Conservation (phyloP, 345 rosid genomes). For the Arabis alpina region DNA sequence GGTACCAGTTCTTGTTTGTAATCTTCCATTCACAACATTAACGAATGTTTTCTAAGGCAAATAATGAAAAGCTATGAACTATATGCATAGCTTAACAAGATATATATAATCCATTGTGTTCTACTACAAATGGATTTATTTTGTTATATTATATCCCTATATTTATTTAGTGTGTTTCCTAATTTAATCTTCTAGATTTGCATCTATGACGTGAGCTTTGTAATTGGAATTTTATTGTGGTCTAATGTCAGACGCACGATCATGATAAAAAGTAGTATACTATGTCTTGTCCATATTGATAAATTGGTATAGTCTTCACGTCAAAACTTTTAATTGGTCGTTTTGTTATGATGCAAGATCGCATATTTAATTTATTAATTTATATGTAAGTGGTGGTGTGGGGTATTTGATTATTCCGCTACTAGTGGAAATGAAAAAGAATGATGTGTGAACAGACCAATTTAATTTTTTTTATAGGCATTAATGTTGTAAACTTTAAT, state of each 20-base stretch:
- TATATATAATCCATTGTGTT: neutral
- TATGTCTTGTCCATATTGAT: constrained; percentile 17
- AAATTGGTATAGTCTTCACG: constrained; percentile 29
- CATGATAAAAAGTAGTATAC: constrained; percentile 12
- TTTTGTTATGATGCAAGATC: constrained; percentile 23
- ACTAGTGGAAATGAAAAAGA: constrained; percentile 31
- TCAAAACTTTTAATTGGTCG: constrained; percentile 34
- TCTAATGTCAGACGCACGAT: constrained; percentile 41
- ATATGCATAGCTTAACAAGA: neutral
- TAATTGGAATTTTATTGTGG: constrained; percentile 30
- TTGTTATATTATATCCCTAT: neutral
- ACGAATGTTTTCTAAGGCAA: constrained; percentile 1
- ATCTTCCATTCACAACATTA: constrained; percentile 14
- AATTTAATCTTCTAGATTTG: constrained; percentile 12
- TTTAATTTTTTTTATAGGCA: neutral
- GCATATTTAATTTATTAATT: constrained; percentile 15
- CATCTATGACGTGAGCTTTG: constrained; percentile 40
- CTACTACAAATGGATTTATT: constrained; percentile 5
- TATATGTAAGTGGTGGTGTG: constrained; percentile 24
- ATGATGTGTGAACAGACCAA: neutral
- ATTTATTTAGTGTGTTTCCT: constrained; percentile 1
- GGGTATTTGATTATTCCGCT: constrained; percentile 25
- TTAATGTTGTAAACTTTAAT: constrained; percentile 8
- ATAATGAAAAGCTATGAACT: constrained; percentile 19
- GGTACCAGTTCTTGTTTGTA: constrained; percentile 20